Evolutionary conservation across 306 rosid genomes (phyloP), one percentile per base, ranked within the genome.

Genomic region (Quercus wislizeni): DNA sequence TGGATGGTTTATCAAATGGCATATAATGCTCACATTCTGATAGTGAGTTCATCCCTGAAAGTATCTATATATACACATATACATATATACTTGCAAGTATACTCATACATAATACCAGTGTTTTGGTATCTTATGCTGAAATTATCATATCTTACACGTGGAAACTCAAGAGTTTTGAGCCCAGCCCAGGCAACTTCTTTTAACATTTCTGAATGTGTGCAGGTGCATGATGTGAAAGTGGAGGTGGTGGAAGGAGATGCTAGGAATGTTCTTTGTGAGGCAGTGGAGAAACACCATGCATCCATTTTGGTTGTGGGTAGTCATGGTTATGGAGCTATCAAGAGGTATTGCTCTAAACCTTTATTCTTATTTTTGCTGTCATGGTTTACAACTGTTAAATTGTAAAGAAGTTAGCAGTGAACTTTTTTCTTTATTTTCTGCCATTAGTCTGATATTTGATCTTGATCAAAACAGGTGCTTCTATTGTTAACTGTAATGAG

Each of bases 271-370:
- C 91, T 93, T 6, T 93, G 97, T 41, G 91, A 93, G 1, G 89
- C 89, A 15, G 96, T 85, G 69, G 93, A 87, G 49, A 91, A 58
- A 59, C 92, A 88, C 84, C 90, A 85, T 21, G 97, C 97, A 59
- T 85, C 96, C 21, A 17, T 87, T 38, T 78, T 93, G 85, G 90
- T 93, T 19, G 84, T 89, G 52, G 97, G 97, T 2, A 88, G 96
- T 68, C 97, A 93, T 84, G 92, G 94, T 62, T 91, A 93, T 78
- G 96, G 97, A 30, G 83, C 92, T 59, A 58, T 94, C 31, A 92
- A 94, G 82, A 86, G 98, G 97, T 89, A 76, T 5, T 28, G 0
- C 2, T 57, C 8, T 41, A 21, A 41, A 5, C 5, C 17, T 15
- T 19, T 33, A 6, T 19, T 33, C 64, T 58, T 21, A 58, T 58